phyloP scores from a whole-genome alignment of 257 asterid species.

The Catharanthus roseus region DNA sequence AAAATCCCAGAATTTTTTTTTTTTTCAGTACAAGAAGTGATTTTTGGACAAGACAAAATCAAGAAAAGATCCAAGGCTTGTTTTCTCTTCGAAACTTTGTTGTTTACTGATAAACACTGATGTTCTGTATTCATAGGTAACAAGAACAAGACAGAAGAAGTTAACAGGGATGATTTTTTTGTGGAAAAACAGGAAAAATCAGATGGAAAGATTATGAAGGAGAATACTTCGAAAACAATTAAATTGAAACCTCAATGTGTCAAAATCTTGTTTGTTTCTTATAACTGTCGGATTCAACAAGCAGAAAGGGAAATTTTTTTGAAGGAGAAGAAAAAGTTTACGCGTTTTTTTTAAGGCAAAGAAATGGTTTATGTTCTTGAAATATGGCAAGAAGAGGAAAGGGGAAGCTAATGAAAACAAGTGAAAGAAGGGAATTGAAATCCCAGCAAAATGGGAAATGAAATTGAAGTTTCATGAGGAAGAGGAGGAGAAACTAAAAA shows the following conservation, averaged over 20 bases:
- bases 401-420: background rate
- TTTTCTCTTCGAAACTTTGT: constrained; percentile 8
- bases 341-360: constrained; percentile 21
- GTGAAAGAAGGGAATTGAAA: background rate
- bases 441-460: background rate
- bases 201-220: background rate
- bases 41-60: background rate
- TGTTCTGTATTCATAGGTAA: background rate
- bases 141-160: too few species aligned
- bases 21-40: background rate
- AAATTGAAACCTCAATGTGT: background rate
- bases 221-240: background rate
- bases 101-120: background rate
- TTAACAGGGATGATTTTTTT: background rate
- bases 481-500: too few species aligned
- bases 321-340: background rate
- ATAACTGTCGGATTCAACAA: constrained; percentile 13
- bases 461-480: background rate
- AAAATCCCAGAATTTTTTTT: background rate
- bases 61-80: background rate
- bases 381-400: background rate
- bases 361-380: constrained; percentile 3
- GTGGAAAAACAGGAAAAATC: background rate
- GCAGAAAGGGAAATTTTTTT: background rate
- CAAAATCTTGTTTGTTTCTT: constrained; percentile 12